phyloP scores from a whole-genome alignment of 306 rosid genomes.

The Vicia sativa region DNA sequence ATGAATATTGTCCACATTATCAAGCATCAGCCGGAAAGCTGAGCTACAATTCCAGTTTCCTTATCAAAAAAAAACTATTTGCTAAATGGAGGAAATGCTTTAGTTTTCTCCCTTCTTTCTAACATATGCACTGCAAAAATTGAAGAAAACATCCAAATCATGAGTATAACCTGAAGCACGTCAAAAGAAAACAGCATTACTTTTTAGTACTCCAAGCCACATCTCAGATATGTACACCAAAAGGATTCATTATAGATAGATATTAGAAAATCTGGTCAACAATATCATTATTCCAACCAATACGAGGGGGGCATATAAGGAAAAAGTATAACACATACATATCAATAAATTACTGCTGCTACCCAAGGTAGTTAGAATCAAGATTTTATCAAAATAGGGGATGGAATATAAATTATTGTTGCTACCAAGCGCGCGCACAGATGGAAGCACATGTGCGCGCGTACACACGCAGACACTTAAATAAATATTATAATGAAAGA shows the following conservation, averaged over 20 bases:
- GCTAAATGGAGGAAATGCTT: background rate
- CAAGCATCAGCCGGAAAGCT: slow-evolving; percentile 49
- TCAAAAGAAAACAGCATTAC: slow-evolving; percentile 3
- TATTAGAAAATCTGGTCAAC: background rate
- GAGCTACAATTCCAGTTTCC: slow-evolving; percentile 46
- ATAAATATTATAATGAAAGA: background rate
- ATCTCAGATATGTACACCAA: slow-evolving; percentile 15
- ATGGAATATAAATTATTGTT: background rate
- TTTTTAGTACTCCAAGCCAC: slow-evolving; percentile 7
- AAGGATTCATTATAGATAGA: slow-evolving; percentile 9
- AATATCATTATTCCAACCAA: slow-evolving; percentile 15
- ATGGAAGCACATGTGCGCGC: too few relatives aligned
- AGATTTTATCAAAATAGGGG: background rate
- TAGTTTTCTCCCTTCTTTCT: background rate
- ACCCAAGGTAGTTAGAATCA: background rate
- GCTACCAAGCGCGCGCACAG: too few relatives aligned
- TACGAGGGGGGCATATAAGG: background rate
- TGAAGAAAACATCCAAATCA: background rate
- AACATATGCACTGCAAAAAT: slow-evolving; percentile 18
- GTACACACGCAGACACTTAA: too few relatives aligned
- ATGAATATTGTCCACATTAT: slow-evolving; percentile 43
- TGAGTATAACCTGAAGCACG: slow-evolving; percentile 19
- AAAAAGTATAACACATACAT: slow-evolving; percentile 3
- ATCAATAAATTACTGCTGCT: background rate
- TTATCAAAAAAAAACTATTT: slow-evolving; percentile 33